Percentiles rank a stretch among this genome's conserved stretches.
These are phyloP conservation scores for Yueomyces sp. DNA, from an alignment of 805 yeast genomes.

Conservation along the genomic window DNA sequence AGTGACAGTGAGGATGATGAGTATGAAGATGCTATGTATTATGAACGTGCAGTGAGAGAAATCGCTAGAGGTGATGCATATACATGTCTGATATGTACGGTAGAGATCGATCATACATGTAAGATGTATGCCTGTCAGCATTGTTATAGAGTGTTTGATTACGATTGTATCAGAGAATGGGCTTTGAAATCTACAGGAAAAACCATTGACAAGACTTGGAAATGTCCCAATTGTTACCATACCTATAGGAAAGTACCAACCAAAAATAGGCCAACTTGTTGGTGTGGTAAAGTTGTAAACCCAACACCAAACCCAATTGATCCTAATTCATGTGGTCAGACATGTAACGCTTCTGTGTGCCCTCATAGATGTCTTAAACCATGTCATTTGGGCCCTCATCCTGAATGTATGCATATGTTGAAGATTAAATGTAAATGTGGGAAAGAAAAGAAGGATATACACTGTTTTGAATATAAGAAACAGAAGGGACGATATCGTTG, in stretches of 20 bases:
- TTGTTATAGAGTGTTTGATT: slow-evolving; percentile 77
- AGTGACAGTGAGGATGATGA: slow-evolving; percentile 3
- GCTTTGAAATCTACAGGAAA: slow-evolving; percentile 63
- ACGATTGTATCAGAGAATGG: slow-evolving; percentile 81
- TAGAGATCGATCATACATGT: slow-evolving; percentile 55
- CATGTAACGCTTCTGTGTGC: slow-evolving; percentile 53
- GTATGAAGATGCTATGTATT: slow-evolving; percentile 14
- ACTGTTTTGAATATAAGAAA: slow-evolving; percentile 37
- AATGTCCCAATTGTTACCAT: slow-evolving; percentile 63
- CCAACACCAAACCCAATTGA: slow-evolving; percentile 45
- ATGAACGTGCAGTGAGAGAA: slow-evolving; percentile 21
- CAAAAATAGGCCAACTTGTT: slow-evolving; percentile 41
- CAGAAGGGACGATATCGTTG: slow-evolving; percentile 28
- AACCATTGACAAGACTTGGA: slow-evolving; percentile 49
- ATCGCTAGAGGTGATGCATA: slow-evolving; percentile 44
- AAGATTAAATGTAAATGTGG: slow-evolving; percentile 65
- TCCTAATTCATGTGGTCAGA: slow-evolving; percentile 85
- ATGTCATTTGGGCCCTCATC: slow-evolving; percentile 89
- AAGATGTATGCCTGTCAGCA: slow-evolving; percentile 65
- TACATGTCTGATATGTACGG: slow-evolving; percentile 78
- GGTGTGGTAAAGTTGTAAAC: slow-evolving; percentile 74
- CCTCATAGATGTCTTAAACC: slow-evolving; percentile 60
- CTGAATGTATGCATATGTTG: slow-evolving; percentile 67
- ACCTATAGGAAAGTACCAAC: slow-evolving; percentile 36
- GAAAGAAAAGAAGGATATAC: slow-evolving; percentile 46